Evolutionary conservation across 2,329 filamentous ascomycete species (phyloP).

Genomic region (Emergomyces africanus): DNA sequence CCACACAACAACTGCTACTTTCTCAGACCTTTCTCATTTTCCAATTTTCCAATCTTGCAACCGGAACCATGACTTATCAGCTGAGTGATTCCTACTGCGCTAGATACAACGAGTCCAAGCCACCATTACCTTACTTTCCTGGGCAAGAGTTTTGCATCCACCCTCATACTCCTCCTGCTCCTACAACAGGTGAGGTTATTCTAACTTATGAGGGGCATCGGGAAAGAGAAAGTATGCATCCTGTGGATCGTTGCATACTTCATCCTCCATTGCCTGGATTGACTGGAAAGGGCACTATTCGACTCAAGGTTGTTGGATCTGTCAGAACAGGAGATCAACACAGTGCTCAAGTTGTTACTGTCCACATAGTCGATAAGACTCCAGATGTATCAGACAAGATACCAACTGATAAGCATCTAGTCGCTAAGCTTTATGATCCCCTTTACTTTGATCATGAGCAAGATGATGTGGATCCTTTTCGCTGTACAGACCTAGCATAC

Average conservation of each 20-base stretch:
- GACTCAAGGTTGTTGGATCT: not conserved
- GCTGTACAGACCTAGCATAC: slow-evolving; percentile 1
- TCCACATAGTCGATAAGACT: not conserved
- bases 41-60: not conserved
- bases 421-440: slow-evolving; percentile 7
- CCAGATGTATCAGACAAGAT: not conserved
- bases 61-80: not conserved
- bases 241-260: not conserved
- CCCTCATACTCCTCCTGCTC: not conserved
- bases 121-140: not conserved
- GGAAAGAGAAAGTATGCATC: not conserved
- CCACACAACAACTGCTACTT: not conserved
- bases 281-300: not conserved
- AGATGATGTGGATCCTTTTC: slow-evolving; percentile 5
- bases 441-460: slow-evolving; percentile 4
- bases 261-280: not conserved
- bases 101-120: not conserved
- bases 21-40: not conserved
- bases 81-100: not conserved
- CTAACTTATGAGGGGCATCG: not conserved
- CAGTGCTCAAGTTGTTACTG: slow-evolving; percentile 1
- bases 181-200: not conserved
- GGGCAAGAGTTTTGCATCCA: not conserved
- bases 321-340: slow-evolving; percentile 4
- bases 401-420: slow-evolving; percentile 1